Conservation (phyloP, 108 stramenopile species). For the Cyclotella choctawhatcheeana region DNA sequence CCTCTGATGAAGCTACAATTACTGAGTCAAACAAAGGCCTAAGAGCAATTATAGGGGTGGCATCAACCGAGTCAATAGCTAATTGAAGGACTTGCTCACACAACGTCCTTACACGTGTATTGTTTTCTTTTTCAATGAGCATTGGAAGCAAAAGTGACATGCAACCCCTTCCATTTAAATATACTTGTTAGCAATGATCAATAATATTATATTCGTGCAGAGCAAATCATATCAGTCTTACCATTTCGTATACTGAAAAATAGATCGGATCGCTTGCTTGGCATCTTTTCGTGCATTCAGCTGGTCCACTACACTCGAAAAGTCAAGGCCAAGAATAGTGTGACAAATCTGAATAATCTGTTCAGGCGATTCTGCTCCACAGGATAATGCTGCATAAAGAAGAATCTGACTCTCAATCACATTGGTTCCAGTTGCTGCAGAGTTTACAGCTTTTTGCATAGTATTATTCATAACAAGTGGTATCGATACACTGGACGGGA, state of each 20-base stretch:
- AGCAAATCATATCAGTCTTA: constrained; percentile 26
- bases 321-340: constrained; percentile 31
- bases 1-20: constrained; percentile 15
- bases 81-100: constrained; percentile 32
- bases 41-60: constrained; percentile 67
- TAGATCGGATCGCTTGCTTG: constrained; percentile 61
- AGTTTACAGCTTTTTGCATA: constrained; percentile 20
- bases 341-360: constrained; percentile 16
- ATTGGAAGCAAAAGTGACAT: constrained; percentile 45
- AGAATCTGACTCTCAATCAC: constrained; percentile 41
- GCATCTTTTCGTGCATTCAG: constrained; percentile 36
- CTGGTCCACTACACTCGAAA: constrained; percentile 11
- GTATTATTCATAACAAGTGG: constrained; percentile 50
- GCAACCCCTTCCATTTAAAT: constrained; percentile 39
- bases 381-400: constrained; percentile 71
- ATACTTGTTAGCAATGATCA: background rate
- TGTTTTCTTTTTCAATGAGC: background rate
- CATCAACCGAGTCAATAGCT: constrained; percentile 55
- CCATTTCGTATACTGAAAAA: constrained; percentile 76
- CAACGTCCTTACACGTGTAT: background rate
- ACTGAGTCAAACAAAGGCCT: constrained; percentile 69
- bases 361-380: constrained; percentile 54
- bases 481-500: constrained; percentile 65
- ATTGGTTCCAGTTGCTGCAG: constrained; percentile 10
- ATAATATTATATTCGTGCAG: too few species aligned